phyloP scores from a whole-genome alignment of 139 green algal genomes.

The Tetraselmis striata region DNA sequence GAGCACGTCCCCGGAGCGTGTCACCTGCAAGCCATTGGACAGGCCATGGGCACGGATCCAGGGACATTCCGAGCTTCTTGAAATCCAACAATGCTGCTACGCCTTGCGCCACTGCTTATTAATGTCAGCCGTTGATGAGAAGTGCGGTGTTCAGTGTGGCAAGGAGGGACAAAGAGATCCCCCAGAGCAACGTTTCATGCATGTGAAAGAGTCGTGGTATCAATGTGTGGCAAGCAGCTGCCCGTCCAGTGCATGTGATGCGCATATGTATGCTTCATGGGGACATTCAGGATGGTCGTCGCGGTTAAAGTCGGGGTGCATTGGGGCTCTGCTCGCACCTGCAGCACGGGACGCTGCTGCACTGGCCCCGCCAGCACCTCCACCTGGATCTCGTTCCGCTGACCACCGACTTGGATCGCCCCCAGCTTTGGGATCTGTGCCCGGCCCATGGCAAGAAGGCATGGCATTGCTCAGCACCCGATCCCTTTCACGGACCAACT shows the following conservation, averaged over 20 bases:
- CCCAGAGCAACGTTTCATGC: background rate
- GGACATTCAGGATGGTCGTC: background rate
- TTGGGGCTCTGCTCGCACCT: background rate
- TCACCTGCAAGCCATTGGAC: background rate
- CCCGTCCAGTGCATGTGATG: too few species aligned
- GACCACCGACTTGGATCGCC: background rate
- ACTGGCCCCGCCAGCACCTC: background rate
- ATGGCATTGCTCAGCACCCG: background rate
- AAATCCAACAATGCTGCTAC: too few species aligned
- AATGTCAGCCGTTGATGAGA: too few species aligned
- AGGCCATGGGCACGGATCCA: background rate
- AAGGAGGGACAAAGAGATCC: background rate
- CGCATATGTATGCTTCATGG: too few species aligned
- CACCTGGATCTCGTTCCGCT: background rate
- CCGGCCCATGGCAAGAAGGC: background rate
- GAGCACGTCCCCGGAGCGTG: background rate
- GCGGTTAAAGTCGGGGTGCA: background rate
- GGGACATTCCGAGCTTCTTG: background rate
- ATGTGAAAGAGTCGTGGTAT: background rate
- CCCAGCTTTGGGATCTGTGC: background rate
- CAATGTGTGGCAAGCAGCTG: too few species aligned
- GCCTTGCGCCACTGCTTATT: too few species aligned
- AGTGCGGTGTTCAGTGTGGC: too few species aligned
- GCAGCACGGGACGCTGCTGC: background rate
- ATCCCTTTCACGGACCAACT: too few species aligned